phyloP scores from a whole-genome alignment of 2,329 filamentous ascomycete genomes.

The Fusarium sarcochroum region DNA sequence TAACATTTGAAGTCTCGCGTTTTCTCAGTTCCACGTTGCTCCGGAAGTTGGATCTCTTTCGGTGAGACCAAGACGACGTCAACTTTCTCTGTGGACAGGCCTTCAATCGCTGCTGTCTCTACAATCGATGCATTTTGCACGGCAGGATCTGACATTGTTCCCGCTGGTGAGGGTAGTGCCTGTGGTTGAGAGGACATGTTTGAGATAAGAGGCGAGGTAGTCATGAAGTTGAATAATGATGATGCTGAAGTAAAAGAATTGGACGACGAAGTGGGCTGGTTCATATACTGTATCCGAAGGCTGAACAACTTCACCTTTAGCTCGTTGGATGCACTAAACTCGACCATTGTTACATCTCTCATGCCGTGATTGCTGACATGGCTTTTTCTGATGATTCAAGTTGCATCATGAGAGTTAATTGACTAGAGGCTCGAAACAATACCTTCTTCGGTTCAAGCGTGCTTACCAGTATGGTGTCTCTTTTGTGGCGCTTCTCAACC shows the following conservation, averaged over 20 bases:
- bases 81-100: rapidly evolving
- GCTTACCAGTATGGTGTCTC: too few species aligned
- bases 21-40: neutral
- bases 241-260: neutral
- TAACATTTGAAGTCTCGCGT: conserved; percentile 4
- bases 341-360: conserved; percentile 5
- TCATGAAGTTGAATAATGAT: neutral
- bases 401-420: too few species aligned
- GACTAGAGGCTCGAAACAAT: too few species aligned
- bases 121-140: neutral
- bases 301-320: too few species aligned
- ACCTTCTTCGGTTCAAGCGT: too few species aligned
- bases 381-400: too few species aligned
- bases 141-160: neutral
- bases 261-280: rapidly evolving
- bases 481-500: too few species aligned
- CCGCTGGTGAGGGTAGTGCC: rapidly evolving
- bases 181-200: neutral
- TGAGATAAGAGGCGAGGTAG: neutral
- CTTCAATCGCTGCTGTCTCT: neutral
- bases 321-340: rapidly evolving
- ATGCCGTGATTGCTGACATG: neutral
- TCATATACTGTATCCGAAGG: neutral
- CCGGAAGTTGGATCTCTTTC: neutral
- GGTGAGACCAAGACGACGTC: neutral